Percentiles rank a stretch among this genome's conserved stretches.
phyloP scores from a whole-genome alignment of 352 stramenopile genomes.

The Albugo candida region DNA sequence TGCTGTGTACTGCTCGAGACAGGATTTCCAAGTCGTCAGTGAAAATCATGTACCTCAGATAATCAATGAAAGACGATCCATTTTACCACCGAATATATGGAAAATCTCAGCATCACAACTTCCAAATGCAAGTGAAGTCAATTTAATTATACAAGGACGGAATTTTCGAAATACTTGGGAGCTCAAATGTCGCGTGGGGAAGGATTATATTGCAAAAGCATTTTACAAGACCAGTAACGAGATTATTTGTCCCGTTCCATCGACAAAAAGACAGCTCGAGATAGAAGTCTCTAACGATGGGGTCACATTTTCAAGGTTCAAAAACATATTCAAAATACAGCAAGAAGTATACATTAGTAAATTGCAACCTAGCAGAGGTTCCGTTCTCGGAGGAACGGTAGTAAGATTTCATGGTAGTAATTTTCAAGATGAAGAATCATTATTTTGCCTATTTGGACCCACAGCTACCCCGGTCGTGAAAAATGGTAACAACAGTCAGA shows the following conservation, averaged over 20 bases:
- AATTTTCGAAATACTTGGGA: conserved; percentile 57
- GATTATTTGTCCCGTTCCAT: too few relatives aligned
- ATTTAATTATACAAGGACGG: conserved; percentile 43
- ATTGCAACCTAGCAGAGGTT: conserved; percentile 50
- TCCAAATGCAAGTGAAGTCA: conserved; percentile 20
- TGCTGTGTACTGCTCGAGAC: conserved; percentile 24
- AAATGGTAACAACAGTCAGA: conserved; percentile 43
- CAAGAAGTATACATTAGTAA: conserved; percentile 44
- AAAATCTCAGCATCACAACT: conserved; percentile 3
- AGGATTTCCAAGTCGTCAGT: neutral
- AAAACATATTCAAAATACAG: conserved; percentile 42
- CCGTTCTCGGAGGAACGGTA: conserved; percentile 47
- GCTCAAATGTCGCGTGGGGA: conserved; percentile 75
- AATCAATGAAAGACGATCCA: neutral
- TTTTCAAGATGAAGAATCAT: conserved; percentile 29
- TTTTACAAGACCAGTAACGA: conserved; percentile 19
- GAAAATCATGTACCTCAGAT: neutral
- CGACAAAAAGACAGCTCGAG: conserved; percentile 12
- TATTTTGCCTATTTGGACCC: conserved; percentile 71
- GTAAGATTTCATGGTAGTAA: conserved; percentile 74
- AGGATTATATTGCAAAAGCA: conserved; percentile 15
- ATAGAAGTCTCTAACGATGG: conserved; percentile 74
- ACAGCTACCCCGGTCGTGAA: conserved; percentile 23
- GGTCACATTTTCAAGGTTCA: conserved; percentile 28
- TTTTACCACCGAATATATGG: neutral